phyloP scores from a whole-genome alignment of 2,329 filamentous ascomycete species.

The Lachnellula willkommii region DNA sequence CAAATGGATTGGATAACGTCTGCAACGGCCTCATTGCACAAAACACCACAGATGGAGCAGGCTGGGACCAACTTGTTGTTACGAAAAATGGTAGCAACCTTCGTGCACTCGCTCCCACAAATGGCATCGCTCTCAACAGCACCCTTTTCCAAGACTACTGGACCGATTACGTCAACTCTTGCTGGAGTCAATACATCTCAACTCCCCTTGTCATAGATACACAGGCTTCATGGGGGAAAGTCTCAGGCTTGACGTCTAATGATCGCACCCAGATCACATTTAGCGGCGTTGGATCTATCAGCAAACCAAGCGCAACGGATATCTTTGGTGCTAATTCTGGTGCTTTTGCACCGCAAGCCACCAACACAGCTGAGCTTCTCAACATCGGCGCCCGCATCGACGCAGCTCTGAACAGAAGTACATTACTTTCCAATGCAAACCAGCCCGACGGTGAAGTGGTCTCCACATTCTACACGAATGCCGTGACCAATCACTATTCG shows the following conservation, averaged over 20 bases:
- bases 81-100: constrained; percentile 30
- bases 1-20: constrained; percentile 51
- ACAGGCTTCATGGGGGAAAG: constrained; percentile 52
- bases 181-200: constrained; percentile 37
- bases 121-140: constrained; percentile 34
- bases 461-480: constrained; percentile 46
- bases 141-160: constrained; percentile 39
- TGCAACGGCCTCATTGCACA: constrained; percentile 51
- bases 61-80: constrained; percentile 52
- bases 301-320: constrained; percentile 52
- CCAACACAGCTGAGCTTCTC: constrained; percentile 37
- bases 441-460: constrained; percentile 50
- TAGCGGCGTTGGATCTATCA: constrained; percentile 44
- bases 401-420: constrained; percentile 71
- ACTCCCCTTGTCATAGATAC: constrained; percentile 55
- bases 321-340: constrained; percentile 62
- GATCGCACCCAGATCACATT: constrained; percentile 33
- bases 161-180: constrained; percentile 40
- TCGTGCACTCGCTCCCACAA: constrained; percentile 39
- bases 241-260: constrained; percentile 37
- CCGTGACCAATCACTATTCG: constrained; percentile 61
- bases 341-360: constrained; percentile 42
- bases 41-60: constrained; percentile 47
- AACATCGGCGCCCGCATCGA: constrained; percentile 68
- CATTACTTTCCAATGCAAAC: constrained; percentile 48